These are phyloP conservation scores for Pinus taeda DNA, from an alignment of 75 land plant species.

Conservation along the genomic window DNA sequence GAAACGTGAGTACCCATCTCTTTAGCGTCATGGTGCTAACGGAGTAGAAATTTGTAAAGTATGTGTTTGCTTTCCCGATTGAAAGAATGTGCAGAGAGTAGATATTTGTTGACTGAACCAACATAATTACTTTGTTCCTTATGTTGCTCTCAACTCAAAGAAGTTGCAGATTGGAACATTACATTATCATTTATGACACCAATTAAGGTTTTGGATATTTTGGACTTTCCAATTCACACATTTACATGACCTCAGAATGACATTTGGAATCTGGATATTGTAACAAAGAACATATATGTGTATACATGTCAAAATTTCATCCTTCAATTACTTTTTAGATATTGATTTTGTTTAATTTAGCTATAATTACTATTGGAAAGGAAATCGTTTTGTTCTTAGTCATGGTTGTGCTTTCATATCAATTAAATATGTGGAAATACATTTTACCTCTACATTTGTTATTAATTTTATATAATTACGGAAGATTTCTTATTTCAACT, in stretches of 20 bases:
- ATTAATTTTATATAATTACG: too few relatives aligned
- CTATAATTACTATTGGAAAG: too few relatives aligned
- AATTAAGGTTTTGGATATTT: constrained; percentile 58
- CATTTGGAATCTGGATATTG: not conserved
- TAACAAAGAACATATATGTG: too few relatives aligned
- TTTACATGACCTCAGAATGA: constrained; percentile 72
- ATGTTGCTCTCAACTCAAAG: constrained; percentile 66
- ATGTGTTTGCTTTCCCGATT: constrained; percentile 88
- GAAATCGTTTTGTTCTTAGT: too few relatives aligned
- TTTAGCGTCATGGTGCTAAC: too few relatives aligned
- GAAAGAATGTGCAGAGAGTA: constrained; percentile 74
- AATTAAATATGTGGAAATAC: too few relatives aligned
- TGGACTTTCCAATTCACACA: constrained; percentile 64
- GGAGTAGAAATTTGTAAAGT: constrained; percentile 65
- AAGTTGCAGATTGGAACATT: constrained; percentile 40
- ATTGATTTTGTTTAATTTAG: too few relatives aligned
- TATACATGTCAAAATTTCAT: too few relatives aligned
- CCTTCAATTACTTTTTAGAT: too few relatives aligned
- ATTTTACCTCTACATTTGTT: too few relatives aligned
- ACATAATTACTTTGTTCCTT: constrained; percentile 93
- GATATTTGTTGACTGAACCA: constrained; percentile 70
- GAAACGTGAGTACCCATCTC: constrained; percentile 38
- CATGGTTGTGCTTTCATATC: too few relatives aligned
- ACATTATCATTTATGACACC: constrained; percentile 58
- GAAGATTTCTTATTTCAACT: too few relatives aligned